Base-by-base conservation (phyloP, 306 rosid species). In the Medicago arabica region DNA sequence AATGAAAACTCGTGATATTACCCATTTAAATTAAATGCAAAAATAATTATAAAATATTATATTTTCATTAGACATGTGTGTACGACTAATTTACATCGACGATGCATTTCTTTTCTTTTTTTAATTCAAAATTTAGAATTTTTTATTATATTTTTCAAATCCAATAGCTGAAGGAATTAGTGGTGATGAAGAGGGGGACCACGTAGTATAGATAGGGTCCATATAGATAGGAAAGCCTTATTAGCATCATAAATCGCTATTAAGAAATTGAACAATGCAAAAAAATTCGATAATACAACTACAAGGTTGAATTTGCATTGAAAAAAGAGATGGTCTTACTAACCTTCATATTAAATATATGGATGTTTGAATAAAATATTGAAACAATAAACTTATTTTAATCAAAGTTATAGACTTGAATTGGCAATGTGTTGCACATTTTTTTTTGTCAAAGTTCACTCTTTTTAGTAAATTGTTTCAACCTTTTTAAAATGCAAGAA, bases 151-250 rank as follows among this genome's bases (percentile, higher is more conserved):
- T 9, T 16, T 34, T 36, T 15, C 25, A 25, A 51, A 44, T 28
- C 23, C 40, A 50, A 39, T 74, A 74, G 75, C n/a, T 16, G 67
- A 38, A 34, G 39, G 36, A 9, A 43, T 41, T 61, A 58, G 60
- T 75, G 77, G 69, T 41, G 21, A 72, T 21, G 25, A 36, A 19
- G 74, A 17, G 14, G 75, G 77, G 69, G 74, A 34, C 79, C 77
- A 69, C 9, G 9, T 25, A 55, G 21, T 34, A 50, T 5, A 7
- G 40, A 16, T 53, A 28, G 60, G 53, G 57, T 59, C n/a, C n/a
- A n/a, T n/a, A n/a, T n/a, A n/a, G n/a, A 67, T 8, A 13, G 14
- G 9, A 41, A 19, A 39, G 23, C 50, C 11, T 16, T 60, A 5
- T 18, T 40, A 46, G 66, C 46, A 43, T 40, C 31, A 67, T 39